Evolutionary conservation across 1,284 basidiomycete genomes (phyloP), one percentile per base, ranked within the genome.

Genomic region (Cryptococcus floricola): DNA sequence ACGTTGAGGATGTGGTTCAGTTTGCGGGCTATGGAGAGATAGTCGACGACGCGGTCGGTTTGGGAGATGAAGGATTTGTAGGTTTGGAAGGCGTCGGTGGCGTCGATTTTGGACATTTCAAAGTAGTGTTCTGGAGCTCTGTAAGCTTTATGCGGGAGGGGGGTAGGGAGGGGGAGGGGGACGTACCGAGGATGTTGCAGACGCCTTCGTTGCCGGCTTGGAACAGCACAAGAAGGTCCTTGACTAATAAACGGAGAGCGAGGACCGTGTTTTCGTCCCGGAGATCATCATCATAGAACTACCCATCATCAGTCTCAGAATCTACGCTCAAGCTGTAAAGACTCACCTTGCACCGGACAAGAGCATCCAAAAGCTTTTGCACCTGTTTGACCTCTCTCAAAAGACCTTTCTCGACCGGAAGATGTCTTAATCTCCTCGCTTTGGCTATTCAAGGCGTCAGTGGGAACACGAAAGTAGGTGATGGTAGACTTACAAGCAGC

Each of bases 161-260:
- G 8, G 13, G 48, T 18, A 45, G 18, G 10, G 4, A 49, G 5
- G 10, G 31, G 31, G 8, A 7, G 37, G 5, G n/a, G 34, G 27
- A 61, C 76, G 63, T 59, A 91, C 90, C 90, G 50, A 96, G 82
- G 39, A 98, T 86, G 73, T 98, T 98, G 79, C 97, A 96, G 48
- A 98, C 91, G 55, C 95, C 95, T 72, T 99, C 95, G 68, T 99
- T 99, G 58, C 92, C 88, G 3, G 91, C 93, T 70, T 96, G 94
- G 76, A 98, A 98, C 18, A 98, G 81, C 54, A 96, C 89, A 48
- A 98, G 82, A 7, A 98, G 82, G 74, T 99, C 96, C 72, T 98
- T 98, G 64, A 98, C 89, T n/a, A 96, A 81, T 88, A 99, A 91
- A 43, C 91, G 83, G 58, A 97, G 82, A 1, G 96, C 91, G 1